A percentile compares a stretch with the other conserved stretches of the same genome.
Conservation (phyloP, 2,329 filamentous ascomycete species). For the Xylaria sp. region DNA sequence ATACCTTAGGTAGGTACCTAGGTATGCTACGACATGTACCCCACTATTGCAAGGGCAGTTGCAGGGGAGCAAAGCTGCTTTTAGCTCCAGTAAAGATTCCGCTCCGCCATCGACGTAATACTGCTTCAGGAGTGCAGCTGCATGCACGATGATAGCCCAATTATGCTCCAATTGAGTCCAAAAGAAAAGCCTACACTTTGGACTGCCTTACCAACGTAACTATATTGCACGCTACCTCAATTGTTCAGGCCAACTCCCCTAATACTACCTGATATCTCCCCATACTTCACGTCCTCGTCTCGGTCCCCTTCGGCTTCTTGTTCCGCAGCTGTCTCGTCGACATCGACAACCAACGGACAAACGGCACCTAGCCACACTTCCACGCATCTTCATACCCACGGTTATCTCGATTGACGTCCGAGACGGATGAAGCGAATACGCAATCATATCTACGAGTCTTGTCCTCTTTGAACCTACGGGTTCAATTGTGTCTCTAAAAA, state of each 20-base stretch:
- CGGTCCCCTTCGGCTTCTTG: neutral
- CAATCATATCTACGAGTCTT: neutral
- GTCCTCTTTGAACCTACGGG: neutral
- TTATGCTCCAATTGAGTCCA: neutral
- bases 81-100: neutral
- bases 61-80: slow-evolving; percentile 22
- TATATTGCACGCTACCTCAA: neutral
- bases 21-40: too few species aligned
- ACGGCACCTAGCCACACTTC: neutral
- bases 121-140: neutral
- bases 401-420: neutral
- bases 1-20: too few species aligned
- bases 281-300: neutral
- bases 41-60: slow-evolving; percentile 16
- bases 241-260: neutral
- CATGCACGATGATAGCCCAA: neutral
- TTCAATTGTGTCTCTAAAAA: neutral
- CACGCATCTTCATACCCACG: neutral
- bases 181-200: neutral
- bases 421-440: neutral
- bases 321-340: neutral
- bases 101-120: slow-evolving; percentile 35
- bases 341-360: neutral
- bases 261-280: neutral
- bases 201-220: neutral